A percentile compares a stretch with the other conserved stretches of the same genome.
Conservation (phyloP, 257 asterid genomes). For the Linderniella brevidens region DNA sequence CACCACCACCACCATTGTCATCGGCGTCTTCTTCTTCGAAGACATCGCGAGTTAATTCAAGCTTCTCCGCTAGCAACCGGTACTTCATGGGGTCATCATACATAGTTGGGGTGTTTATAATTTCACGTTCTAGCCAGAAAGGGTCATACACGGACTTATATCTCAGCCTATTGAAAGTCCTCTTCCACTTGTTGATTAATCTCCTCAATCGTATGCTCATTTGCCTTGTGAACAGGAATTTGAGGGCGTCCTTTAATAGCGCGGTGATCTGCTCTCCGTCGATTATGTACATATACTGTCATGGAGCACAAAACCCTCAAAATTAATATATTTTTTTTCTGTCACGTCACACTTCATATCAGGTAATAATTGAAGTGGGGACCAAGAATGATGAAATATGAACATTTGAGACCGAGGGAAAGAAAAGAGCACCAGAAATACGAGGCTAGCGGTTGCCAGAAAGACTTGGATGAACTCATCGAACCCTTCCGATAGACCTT, state of each 20-base stretch:
- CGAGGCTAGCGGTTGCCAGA: slow-evolving; percentile 38
- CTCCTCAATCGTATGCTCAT: slow-evolving; percentile 54
- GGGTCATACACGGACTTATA: slow-evolving; percentile 25
- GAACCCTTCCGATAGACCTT: slow-evolving; percentile 16
- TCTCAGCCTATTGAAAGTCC: slow-evolving; percentile 17
- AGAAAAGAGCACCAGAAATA: slow-evolving; percentile 38
- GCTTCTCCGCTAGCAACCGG: slow-evolving; percentile 10
- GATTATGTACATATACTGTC: slow-evolving; percentile 57
- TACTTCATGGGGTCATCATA: slow-evolving; percentile 49
- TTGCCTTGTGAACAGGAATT: slow-evolving; percentile 28
- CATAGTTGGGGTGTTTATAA: slow-evolving; percentile 35
- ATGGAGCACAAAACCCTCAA: slow-evolving; percentile 10
- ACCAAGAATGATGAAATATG: background rate
- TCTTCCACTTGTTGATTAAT: slow-evolving; percentile 19
- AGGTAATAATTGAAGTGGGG: background rate
- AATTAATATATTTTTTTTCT: too few relatives aligned
- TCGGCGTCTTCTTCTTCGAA: too few relatives aligned
- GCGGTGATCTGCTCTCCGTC: slow-evolving; percentile 42
- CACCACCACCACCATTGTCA: too few relatives aligned
- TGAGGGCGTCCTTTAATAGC: slow-evolving; percentile 32
- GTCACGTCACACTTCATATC: too few relatives aligned
- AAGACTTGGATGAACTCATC: slow-evolving; percentile 46
- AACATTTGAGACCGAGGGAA: slow-evolving; percentile 2
- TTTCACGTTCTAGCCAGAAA: slow-evolving; percentile 36
- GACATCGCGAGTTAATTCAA: slow-evolving; percentile 2